Evolutionary conservation across 805 yeast genomes (phyloP).

Genomic region (Phaffomyces opuntiae): DNA sequence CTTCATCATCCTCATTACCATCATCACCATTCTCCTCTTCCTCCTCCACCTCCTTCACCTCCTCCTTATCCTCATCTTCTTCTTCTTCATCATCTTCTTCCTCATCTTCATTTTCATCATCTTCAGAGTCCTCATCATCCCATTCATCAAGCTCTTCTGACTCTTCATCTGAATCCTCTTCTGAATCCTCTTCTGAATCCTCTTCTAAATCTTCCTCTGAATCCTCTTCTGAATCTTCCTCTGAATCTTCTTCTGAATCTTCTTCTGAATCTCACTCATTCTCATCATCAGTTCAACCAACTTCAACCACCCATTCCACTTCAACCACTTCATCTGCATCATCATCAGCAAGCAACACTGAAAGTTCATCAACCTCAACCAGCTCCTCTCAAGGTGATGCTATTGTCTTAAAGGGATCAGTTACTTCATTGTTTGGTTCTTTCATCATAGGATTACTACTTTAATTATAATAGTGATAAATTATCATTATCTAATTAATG

Average conservation of each 20-base stretch:
- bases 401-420: neutral
- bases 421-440: neutral
- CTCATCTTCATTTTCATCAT: constrained; percentile 3
- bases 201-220: constrained; percentile 5
- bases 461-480: neutral
- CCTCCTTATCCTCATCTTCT: constrained; percentile 9
- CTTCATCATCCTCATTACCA: too few relatives aligned
- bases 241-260: neutral
- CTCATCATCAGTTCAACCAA: constrained; percentile 5
- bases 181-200: constrained; percentile 8
- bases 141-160: constrained; percentile 6
- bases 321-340: constrained; percentile 1
- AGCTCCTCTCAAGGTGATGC: constrained; percentile 3
- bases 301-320: constrained; percentile 9
- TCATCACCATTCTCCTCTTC: constrained; percentile 8
- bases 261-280: neutral
- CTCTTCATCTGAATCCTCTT: neutral
- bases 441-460: constrained; percentile 1
- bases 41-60: constrained; percentile 6
- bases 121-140: constrained; percentile 8
- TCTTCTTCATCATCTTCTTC: constrained; percentile 4
- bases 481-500: neutral
- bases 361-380: neutral
- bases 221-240: constrained; percentile 6
- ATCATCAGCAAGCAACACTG: neutral